Conservation (phyloP, 352 stramenopile species). For the Globisporangium polare region DNA sequence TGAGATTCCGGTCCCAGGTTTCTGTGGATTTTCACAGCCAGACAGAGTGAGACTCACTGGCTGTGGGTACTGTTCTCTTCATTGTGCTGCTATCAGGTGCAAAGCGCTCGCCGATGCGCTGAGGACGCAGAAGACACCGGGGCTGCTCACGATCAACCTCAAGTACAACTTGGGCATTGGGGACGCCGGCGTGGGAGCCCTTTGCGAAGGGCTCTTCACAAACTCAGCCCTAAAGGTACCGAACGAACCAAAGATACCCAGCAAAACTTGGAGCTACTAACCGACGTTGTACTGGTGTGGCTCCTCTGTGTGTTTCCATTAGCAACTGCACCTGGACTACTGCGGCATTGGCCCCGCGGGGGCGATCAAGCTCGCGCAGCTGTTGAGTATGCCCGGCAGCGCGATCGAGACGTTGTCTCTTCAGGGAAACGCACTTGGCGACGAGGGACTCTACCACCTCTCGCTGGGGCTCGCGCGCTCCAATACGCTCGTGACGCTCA, state of each 20-base stretch:
- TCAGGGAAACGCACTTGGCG: conserved; percentile 51
- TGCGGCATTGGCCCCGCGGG: conserved; percentile 41
- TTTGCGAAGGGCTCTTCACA: conserved; percentile 67
- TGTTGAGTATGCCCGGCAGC: conserved; percentile 54
- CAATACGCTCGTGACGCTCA: conserved; percentile 52
- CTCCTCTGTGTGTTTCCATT: neutral
- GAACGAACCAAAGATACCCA: too few relatives aligned
- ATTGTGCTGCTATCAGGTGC: conserved; percentile 31
- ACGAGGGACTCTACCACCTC: conserved; percentile 63
- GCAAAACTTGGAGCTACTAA: too few relatives aligned
- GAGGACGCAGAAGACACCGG: conserved; percentile 41
- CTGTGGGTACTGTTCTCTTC: neutral
- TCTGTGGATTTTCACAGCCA: neutral
- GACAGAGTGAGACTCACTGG: too few relatives aligned
- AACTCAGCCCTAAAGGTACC: conserved; percentile 73
- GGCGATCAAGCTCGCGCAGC: conserved; percentile 66
- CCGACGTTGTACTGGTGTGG: too few relatives aligned
- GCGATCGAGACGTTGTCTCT: conserved; percentile 58
- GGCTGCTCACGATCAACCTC: conserved; percentile 70
- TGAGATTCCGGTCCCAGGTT: conserved; percentile 4
- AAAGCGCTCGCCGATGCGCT: conserved; percentile 48
- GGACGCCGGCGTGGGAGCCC: conserved; percentile 41
- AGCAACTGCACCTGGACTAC: conserved; percentile 80
- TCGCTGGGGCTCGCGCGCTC: conserved; percentile 66
- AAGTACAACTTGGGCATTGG: conserved; percentile 67